phyloP scores from a whole-genome alignment of 176 grass and related monocot species.

The Calamus simplicifolius region DNA sequence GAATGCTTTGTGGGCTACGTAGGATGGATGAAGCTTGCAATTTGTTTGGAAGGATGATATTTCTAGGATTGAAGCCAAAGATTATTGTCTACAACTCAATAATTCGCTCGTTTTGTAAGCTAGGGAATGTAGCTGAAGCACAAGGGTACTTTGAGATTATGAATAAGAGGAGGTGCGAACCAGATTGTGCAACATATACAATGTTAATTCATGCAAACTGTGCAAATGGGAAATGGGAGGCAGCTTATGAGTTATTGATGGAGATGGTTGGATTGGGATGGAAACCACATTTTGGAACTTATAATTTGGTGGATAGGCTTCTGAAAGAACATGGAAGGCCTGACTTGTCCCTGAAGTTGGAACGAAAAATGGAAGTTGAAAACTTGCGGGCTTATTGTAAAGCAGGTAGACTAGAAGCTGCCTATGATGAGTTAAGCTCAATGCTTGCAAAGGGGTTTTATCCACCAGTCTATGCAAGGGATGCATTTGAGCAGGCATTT shows the following conservation, averaged over 20 bases:
- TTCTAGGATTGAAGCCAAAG: constrained; percentile 3
- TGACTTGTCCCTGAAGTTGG: constrained; percentile 15
- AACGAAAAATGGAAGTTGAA: constrained; percentile 19
- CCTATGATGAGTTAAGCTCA: constrained; percentile 8
- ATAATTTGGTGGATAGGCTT: constrained; percentile 5
- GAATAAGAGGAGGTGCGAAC: constrained; percentile 8
- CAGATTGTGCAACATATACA: constrained; percentile 10
- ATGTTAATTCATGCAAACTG: constrained; percentile 19
- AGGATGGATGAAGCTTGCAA: constrained; percentile 13
- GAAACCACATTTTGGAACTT: constrained; percentile 1
- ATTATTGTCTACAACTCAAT: constrained; percentile 5
- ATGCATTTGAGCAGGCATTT: constrained; percentile 18
- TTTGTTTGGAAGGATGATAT: constrained; percentile 9
- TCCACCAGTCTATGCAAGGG: constrained; percentile 15
- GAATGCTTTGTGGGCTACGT: neutral
- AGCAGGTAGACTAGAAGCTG: constrained; percentile 12
- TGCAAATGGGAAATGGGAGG: neutral
- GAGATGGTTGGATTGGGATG: constrained; percentile 13
- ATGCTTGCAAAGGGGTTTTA: constrained; percentile 12
- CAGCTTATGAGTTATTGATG: constrained; percentile 10
- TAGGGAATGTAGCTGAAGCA: constrained; percentile 6
- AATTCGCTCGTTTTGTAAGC: constrained; percentile 12
- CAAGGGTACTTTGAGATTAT: constrained; percentile 15
- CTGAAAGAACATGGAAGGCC: constrained; percentile 5
- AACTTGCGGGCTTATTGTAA: constrained; percentile 10